phyloP scores from a whole-genome alignment of 495 filamentous ascomycete genomes.

The Pyrenopolyporus hunteri region DNA sequence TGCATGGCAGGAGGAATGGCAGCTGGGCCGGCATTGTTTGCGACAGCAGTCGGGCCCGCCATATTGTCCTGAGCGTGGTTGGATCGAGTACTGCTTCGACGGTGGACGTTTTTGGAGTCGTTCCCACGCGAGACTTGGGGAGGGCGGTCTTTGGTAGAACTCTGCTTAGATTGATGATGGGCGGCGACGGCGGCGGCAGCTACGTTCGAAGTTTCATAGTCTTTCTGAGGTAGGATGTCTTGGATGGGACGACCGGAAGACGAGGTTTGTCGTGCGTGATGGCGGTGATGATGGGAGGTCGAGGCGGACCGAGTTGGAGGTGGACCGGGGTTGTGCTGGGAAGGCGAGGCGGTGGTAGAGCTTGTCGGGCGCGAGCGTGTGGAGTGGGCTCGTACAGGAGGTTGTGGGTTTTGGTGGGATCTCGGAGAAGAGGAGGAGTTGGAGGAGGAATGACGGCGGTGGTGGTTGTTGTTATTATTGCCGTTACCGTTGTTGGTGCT shows the following conservation, averaged over 20 bases:
- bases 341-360: slow-evolving; percentile 25
- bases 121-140: slow-evolving; percentile 45
- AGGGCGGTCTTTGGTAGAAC: slow-evolving; percentile 49
- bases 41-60: slow-evolving; percentile 54
- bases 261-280: slow-evolving; percentile 43
- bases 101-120: slow-evolving; percentile 52
- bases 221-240: slow-evolving; percentile 45
- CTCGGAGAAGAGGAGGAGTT: slow-evolving; percentile 27
- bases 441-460: slow-evolving; percentile 23
- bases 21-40: slow-evolving; percentile 54
- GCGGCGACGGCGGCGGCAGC: slow-evolving; percentile 38
- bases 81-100: slow-evolving; percentile 49
- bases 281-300: slow-evolving; percentile 39
- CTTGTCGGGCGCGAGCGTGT: slow-evolving; percentile 42
- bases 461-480: neutral
- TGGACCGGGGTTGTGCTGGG: slow-evolving; percentile 30
- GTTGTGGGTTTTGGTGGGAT: slow-evolving; percentile 33
- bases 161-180: slow-evolving; percentile 47
- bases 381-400: slow-evolving; percentile 38
- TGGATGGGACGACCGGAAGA: slow-evolving; percentile 45
- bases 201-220: slow-evolving; percentile 53
- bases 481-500: slow-evolving; percentile 22
- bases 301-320: slow-evolving; percentile 42
- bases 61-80: slow-evolving; percentile 53
- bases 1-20: slow-evolving; percentile 51